Percentiles rank a stretch among this genome's conserved stretches.
Conservation (phyloP, 371 early-diverging fungal genomes). For the Sporodiniella umbellata region DNA sequence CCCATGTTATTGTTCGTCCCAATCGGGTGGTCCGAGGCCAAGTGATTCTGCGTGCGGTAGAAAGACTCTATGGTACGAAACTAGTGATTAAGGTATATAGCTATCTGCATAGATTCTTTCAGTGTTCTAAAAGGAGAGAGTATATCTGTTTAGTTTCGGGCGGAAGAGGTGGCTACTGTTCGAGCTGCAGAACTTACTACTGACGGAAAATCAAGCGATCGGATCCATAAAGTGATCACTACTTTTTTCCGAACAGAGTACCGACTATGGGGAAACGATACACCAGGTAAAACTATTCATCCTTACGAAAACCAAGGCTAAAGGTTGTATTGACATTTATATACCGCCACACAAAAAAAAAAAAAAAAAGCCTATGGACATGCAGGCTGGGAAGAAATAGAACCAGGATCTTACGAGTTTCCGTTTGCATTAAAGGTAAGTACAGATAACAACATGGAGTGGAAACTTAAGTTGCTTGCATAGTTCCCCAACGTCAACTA, state of each 20-base stretch:
- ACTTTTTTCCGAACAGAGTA: constrained; percentile 34
- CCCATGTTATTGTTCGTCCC: constrained; percentile 45
- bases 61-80: constrained; percentile 27
- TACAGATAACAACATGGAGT: too few relatives aligned
- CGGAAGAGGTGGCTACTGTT: constrained; percentile 37
- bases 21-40: constrained; percentile 32
- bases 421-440: constrained; percentile 61
- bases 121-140: too few relatives aligned
- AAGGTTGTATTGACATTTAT: neutral
- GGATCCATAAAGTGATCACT: constrained; percentile 32
- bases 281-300: constrained; percentile 34
- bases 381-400: constrained; percentile 54
- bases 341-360: too few relatives aligned
- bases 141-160: constrained; percentile 31
- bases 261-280: constrained; percentile 33
- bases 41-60: constrained; percentile 25
- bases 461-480: neutral
- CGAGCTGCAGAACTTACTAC: constrained; percentile 18
- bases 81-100: constrained; percentile 39
- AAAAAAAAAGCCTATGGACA: constrained; percentile 52
- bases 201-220: constrained; percentile 14
- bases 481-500: constrained; percentile 53
- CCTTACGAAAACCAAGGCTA: neutral
- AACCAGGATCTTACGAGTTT: constrained; percentile 49
- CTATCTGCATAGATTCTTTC: too few relatives aligned